phyloP scores from a whole-genome alignment of 1,139 yeast species.

The Yamadazyma oceani region DNA sequence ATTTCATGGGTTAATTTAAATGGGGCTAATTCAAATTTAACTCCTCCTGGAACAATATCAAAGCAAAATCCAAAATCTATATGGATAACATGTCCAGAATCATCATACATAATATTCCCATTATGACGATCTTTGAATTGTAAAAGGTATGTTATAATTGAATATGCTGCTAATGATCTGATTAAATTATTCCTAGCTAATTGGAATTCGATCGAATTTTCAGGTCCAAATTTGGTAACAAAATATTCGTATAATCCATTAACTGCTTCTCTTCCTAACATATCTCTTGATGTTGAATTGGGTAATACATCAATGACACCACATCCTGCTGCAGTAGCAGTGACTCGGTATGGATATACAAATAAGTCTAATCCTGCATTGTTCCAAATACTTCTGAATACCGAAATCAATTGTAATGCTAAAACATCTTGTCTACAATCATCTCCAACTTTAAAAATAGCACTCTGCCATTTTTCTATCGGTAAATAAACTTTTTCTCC shows the following conservation, averaged over 20 bases:
- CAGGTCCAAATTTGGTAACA: conserved; percentile 90
- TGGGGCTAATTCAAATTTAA: conserved; percentile 95
- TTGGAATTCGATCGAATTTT: conserved; percentile 85
- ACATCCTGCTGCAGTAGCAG: conserved; percentile 99
- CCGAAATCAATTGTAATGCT: conserved; percentile 87
- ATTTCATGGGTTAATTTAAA: conserved; percentile 95
- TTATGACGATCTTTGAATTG: conserved; percentile 98
- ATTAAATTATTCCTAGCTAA: conserved; percentile 89
- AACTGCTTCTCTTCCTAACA: conserved; percentile 98
- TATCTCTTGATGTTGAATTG: conserved; percentile 91
- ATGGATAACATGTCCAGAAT: conserved; percentile 90
- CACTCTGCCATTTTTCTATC: conserved; percentile 81
- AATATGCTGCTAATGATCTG: conserved; percentile 92
- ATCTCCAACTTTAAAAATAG: conserved; percentile 98
- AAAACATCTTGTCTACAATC: conserved; percentile 98
- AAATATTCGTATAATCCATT: conserved; percentile 94
- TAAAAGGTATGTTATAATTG: conserved; percentile 85
- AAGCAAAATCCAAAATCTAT: conserved; percentile 98
- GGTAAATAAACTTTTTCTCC: conserved; percentile 35
- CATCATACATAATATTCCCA: conserved; percentile 98
- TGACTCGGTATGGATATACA: conserved; percentile 91
- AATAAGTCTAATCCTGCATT: conserved; percentile 84
- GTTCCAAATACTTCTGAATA: conserved; percentile 89
- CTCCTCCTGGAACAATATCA: conserved; percentile 99
- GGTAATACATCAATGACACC: conserved; percentile 98